A percentile compares a stretch with the other conserved stretches of the same genome.
phyloP scores from a whole-genome alignment of 1,284 basidiomycete genomes.

The Trametes polyzona region DNA sequence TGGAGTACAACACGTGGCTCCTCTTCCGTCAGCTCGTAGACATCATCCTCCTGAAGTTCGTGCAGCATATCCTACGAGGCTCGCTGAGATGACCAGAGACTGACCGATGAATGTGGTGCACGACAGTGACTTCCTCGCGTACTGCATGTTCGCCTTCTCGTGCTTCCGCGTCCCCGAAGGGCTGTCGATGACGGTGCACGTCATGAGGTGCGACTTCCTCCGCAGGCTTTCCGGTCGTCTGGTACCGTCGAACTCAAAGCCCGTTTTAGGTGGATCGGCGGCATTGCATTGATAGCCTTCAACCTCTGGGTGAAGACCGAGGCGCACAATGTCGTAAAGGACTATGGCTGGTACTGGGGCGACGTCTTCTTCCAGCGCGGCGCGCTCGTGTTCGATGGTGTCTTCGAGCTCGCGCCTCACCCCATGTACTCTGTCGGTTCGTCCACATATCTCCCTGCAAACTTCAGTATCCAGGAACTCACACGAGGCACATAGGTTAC shows the following conservation, averaged over 20 bases:
- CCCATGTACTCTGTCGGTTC: conserved; percentile 93
- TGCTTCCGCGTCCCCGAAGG: conserved; percentile 84
- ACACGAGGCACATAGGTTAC: conserved; percentile 59
- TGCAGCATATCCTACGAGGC: conserved; percentile 21
- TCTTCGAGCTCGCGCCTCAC: conserved; percentile 92
- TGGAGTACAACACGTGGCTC: conserved; percentile 93
- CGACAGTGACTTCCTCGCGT: conserved; percentile 89
- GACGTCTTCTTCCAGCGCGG: conserved; percentile 96
- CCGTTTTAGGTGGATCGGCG: conserved; percentile 78
- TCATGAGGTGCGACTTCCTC: conserved; percentile 61
- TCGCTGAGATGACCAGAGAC: not conserved
- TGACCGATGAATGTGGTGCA: not conserved
- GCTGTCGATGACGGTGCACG: conserved; percentile 75
- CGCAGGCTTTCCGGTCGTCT: not conserved
- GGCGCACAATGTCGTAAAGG: conserved; percentile 95
- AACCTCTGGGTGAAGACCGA: conserved; percentile 99
- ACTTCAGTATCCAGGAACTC: not conserved
- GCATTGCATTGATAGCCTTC: conserved; percentile 86
- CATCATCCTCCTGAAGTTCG: conserved; percentile 92
- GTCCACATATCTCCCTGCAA: conserved; percentile 32
- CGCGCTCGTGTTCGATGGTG: conserved; percentile 94
- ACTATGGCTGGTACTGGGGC: conserved; percentile 97
- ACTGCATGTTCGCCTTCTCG: conserved; percentile 94
- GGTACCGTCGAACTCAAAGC: conserved; percentile 6
- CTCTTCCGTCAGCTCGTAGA: conserved; percentile 92